Base-by-base conservation (phyloP, 2,329 filamentous ascomycete species). In the Coniella vitis region DNA sequence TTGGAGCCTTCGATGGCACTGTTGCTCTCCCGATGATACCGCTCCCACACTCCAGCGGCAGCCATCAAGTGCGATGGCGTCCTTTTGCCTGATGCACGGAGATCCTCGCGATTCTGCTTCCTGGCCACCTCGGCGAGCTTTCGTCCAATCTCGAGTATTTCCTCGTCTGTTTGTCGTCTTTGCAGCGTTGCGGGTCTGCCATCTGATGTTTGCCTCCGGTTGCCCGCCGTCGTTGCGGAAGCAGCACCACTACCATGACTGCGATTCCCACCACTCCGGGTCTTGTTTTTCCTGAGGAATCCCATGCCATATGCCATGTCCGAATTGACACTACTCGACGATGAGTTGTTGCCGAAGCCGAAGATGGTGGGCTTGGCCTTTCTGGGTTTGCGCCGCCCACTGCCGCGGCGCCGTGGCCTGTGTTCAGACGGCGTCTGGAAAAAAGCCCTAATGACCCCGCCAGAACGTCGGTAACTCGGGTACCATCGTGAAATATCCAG, bases 281-380 rank as follows among this genome's bases (percentile, higher is more conserved):
- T 68, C 53, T 60, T 60, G 22, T 56, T 53, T 37, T 66, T 65
- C 53, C 72, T 72, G 40, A 78, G 68, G 54, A 75, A 83, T 14
- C 80, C 82, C 47, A 68, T 73, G 9, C 83, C 83, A 60, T 86
- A 87, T 9, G 83, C 83, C 52, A 87, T 66, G 60, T 87, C 84
- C 17, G 76, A 79, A 62, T 85, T 81, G 47, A 54, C 49, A 17
- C 52, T 54, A 7, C 45, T 52, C 21, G 52, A 83, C 1, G 82
- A 86, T 2, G 78, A 83, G 57, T 83, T 84, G 57, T 82, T 84
- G 47, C 69, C 71, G 57, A 81, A 75, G 49, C 73, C 75, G 37
- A 83, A 71, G 46, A 84, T 73, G 50, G 40, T 42, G 55, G 68
- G 71, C 55, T 70, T 72, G 48, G 71, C 34, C 19, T 29, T 72